Evolutionary conservation across 2,329 filamentous ascomycete species (phyloP), one percentile per base, ranked within the genome.

Genomic region (Fusarium palustre): DNA sequence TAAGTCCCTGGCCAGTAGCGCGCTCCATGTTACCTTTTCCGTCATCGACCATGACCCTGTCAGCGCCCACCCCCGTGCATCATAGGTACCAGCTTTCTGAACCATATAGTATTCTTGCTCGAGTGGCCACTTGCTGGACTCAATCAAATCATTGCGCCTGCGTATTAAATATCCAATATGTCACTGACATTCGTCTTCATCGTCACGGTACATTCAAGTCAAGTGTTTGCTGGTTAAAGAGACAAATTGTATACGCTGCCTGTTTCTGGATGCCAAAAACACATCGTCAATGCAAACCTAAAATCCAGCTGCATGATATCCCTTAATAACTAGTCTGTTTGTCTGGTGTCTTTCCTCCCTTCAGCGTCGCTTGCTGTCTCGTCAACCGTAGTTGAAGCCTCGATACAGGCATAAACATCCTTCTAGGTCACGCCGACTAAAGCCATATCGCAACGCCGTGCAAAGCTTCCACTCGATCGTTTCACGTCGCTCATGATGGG

Each of bases 241-340:
- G 73, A 75, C 73, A 75, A 75, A 73, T 71, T 75, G 73, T 71
- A 73, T 73, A 74, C 73, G 73, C 73, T 73, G 73, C 71, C 64
- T 74, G 67, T 73, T 75, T 74, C 71, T 75, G 71, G 71, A 73
- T 73, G 70, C 65, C 64, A 75, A 72, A 75, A 74, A 68, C 72
- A 78, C 70, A 69, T 74, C 69, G 69, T 78, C 70, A 71, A 79
- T 78, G 79, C 76, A 77, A 80, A 76, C 75, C 76, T 76, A 77
- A 79, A 79, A 74, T 71, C 78, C 76, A 78, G 74, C 74, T 76
- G 76, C 77, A 76, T 75, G 72, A 76, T 76, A 77, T 78, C 75
- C 79, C 77, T 76, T 72, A 75, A 69, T 76, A 77, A 76, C 76
- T 78, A 76, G 74, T 77, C 69, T 76, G 69, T 79, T 73, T 78